Percentiles rank a stretch among this genome's conserved stretches.
Evolutionary conservation across 1,139 yeast species (phyloP).

Genomic region (Yamadazyma taylorii): DNA sequence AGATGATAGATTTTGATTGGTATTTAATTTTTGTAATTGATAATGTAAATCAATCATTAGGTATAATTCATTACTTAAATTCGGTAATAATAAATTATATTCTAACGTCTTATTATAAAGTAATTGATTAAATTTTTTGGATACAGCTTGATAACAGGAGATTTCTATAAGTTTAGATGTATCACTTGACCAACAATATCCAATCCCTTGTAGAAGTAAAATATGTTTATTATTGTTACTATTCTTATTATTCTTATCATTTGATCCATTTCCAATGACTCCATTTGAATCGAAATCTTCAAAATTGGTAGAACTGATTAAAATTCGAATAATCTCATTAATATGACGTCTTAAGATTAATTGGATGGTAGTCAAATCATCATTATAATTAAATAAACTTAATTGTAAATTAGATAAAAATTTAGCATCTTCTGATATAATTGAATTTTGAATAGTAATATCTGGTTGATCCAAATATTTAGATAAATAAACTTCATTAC

Average conservation of each 20-base stretch:
- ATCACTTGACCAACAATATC: conserved; percentile 47
- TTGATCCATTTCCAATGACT: background rate
- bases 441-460: conserved; percentile 28
- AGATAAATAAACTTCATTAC: conserved; percentile 38
- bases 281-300: conserved; percentile 17
- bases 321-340: conserved; percentile 44
- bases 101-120: conserved; percentile 33
- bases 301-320: conserved; percentile 43
- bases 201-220: conserved; percentile 43
- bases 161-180: conserved; percentile 42
- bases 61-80: conserved; percentile 42
- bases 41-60: conserved; percentile 47
- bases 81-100: conserved; percentile 38
- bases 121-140: conserved; percentile 38
- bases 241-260: background rate
- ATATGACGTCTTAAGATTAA: conserved; percentile 48
- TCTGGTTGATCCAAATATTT: conserved; percentile 21
- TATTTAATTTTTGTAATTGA: conserved; percentile 40
- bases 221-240: conserved; percentile 20
- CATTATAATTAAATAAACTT: conserved; percentile 46
- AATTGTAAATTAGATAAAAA: conserved; percentile 47
- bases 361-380: conserved; percentile 49
- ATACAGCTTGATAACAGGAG: conserved; percentile 43
- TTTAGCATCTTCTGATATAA: conserved; percentile 49
- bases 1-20: conserved; percentile 14